A percentile compares a stretch with the other conserved stretches of the same genome.
These are phyloP conservation scores for Fusarium longipes DNA, from an alignment of 2,329 filamentous ascomycete species.

Conservation along the genomic window DNA sequence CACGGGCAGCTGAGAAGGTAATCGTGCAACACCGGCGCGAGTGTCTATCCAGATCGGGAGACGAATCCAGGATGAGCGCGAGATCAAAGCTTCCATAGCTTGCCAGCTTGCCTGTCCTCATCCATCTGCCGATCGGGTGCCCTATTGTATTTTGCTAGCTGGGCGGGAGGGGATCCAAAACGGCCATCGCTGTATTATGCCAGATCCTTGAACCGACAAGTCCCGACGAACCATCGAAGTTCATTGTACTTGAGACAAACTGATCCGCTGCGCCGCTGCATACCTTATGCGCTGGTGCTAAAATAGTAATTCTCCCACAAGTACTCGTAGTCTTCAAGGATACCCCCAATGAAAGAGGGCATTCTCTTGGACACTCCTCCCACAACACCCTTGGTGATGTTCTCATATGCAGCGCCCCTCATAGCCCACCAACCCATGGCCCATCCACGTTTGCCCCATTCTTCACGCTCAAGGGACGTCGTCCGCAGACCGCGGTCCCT, in stretches of 20 bases:
- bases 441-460: constrained; percentile 89
- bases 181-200: constrained; percentile 3
- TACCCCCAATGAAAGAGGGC: constrained; percentile 82
- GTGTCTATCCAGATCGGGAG: constrained; percentile 24
- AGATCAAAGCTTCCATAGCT: constrained; percentile 13
- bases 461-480: constrained; percentile 88
- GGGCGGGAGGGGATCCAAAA: constrained; percentile 1
- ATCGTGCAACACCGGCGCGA: constrained; percentile 30
- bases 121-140: constrained; percentile 20
- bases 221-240: not conserved
- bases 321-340: constrained; percentile 96
- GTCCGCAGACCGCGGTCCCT: constrained; percentile 79
- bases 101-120: constrained; percentile 2
- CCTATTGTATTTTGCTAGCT: constrained; percentile 4
- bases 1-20: constrained; percentile 13
- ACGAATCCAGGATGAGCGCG: not conserved
- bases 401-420: constrained; percentile 97
- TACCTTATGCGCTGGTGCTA: constrained; percentile 61
- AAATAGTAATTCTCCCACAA: constrained; percentile 99
- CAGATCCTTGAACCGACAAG: constrained; percentile 19
- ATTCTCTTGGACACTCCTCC: constrained; percentile 79
- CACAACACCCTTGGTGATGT: constrained; percentile 82
- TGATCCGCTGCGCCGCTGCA: not conserved
- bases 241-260: constrained; percentile 21
- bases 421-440: constrained; percentile 95